A percentile compares a stretch with the other conserved stretches of the same genome.
These are phyloP conservation scores for Paraphoma chrysanthemicola DNA, from an alignment of 2,329 filamentous ascomycete species.

Conservation along the genomic window DNA sequence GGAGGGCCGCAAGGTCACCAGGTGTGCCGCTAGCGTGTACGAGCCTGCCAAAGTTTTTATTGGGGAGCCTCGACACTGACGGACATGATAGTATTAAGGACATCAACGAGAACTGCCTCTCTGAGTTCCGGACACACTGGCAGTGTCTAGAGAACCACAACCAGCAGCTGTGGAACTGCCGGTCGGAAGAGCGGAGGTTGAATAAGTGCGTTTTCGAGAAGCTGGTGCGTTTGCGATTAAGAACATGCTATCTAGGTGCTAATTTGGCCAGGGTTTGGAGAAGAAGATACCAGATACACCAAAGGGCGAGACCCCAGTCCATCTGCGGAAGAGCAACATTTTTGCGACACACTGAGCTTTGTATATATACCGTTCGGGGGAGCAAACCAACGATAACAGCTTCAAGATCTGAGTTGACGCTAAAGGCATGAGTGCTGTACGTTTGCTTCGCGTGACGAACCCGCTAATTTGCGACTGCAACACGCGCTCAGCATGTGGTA, in stretches of 20 bases:
- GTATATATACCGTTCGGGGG: conserved; percentile 39
- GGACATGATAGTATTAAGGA: conserved; percentile 75
- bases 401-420: conserved; percentile 3
- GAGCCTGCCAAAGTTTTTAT: conserved; percentile 6
- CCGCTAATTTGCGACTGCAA: conserved; percentile 2
- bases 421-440: not conserved
- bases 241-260: conserved; percentile 3
- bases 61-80: conserved; percentile 10
- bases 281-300: conserved; percentile 60
- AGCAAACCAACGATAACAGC: conserved; percentile 24
- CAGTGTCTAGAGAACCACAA: conserved; percentile 96
- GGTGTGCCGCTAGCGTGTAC: conserved; percentile 95
- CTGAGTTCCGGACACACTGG: conserved; percentile 93
- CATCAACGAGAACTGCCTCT: conserved; percentile 92
- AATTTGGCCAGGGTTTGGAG: conserved; percentile 53
- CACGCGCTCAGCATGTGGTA: conserved; percentile 4
- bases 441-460: conserved; percentile 23
- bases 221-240: conserved; percentile 71
- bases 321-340: conserved; percentile 56
- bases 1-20: conserved; percentile 94
- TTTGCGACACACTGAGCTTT: conserved; percentile 42
- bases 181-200: conserved; percentile 83
- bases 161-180: conserved; percentile 96
- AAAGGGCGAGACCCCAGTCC: conserved; percentile 56
- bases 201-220: conserved; percentile 98